Percentiles rank a stretch among this genome's conserved stretches.
Evolutionary conservation across 1,139 yeast species (phyloP).

Genomic region (Lodderomyces margitis): DNA sequence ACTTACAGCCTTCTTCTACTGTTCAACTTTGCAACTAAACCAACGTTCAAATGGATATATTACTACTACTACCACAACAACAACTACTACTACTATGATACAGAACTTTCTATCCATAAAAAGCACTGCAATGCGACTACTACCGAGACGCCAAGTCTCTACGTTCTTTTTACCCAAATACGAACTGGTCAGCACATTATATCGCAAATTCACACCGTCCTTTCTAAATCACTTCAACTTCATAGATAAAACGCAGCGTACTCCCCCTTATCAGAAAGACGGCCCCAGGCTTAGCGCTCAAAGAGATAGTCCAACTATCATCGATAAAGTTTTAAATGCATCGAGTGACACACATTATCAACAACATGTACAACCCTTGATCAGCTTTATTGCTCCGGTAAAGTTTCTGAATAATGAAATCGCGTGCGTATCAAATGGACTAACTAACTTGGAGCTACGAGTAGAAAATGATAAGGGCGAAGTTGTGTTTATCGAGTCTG

Average conservation of each 20-base stretch:
- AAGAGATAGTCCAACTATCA: slow-evolving; percentile 3
- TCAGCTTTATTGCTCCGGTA: slow-evolving; percentile 3
- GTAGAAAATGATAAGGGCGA: neutral
- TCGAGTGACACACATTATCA: neutral
- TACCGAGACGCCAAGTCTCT: neutral
- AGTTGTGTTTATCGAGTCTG: slow-evolving; percentile 13
- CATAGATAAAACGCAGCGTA: neutral
- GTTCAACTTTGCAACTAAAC: neutral
- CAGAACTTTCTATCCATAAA: neutral
- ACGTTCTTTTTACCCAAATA: neutral
- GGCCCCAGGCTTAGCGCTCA: neutral
- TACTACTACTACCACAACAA: slow-evolving; percentile 2
- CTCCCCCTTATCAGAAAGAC: neutral
- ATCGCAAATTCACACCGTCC: neutral
- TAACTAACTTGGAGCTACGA: slow-evolving; percentile 10
- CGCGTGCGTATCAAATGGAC: slow-evolving; percentile 10
- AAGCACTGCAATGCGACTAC: slow-evolving; percentile 5
- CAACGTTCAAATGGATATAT: neutral
- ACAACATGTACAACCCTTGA: neutral
- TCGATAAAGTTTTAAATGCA: neutral
- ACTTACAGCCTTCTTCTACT: neutral
- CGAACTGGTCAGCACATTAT: neutral
- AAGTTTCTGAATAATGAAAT: slow-evolving; percentile 8
- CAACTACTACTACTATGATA: slow-evolving; percentile 3
- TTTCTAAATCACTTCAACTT: slow-evolving; percentile 2